phyloP scores from a whole-genome alignment of 1,284 basidiomycete species.

The Papiliotrema terrestris region DNA sequence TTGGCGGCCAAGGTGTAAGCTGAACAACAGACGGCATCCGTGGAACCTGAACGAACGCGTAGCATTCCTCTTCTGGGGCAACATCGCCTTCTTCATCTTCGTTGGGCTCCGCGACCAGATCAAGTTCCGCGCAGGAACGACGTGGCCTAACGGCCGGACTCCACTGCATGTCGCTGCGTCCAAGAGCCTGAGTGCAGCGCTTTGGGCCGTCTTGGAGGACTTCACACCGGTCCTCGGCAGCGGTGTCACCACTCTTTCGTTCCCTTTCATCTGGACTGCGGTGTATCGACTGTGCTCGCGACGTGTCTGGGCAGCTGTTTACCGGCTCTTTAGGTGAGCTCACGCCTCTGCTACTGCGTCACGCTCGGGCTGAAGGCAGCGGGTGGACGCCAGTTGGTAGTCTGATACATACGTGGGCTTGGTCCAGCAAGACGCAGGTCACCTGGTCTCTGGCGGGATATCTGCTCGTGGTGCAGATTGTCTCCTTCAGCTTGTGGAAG shows the following conservation, averaged over 20 bases:
- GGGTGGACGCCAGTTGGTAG: too few relatives aligned
- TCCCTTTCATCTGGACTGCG: conserved; percentile 12
- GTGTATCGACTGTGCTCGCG: conserved; percentile 15
- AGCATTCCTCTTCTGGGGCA: conserved; percentile 37
- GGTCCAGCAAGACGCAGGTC: conserved; percentile 21
- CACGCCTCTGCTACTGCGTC: background rate
- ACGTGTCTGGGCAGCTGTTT: conserved; percentile 4
- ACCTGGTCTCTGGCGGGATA: conserved; percentile 24
- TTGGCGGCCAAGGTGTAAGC: background rate
- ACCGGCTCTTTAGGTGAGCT: conserved; percentile 7
- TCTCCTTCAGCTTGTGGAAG: conserved; percentile 22
- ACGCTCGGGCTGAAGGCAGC: background rate
- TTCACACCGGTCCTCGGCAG: too few relatives aligned
- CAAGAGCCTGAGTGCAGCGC: background rate
- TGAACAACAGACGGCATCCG: conserved; percentile 28
- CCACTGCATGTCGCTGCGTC: conserved; percentile 20
- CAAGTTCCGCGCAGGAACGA: conserved; percentile 13
- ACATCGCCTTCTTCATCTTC: conserved; percentile 18
- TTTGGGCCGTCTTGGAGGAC: background rate
- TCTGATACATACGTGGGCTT: conserved; percentile 27
- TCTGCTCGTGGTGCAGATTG: conserved; percentile 24
- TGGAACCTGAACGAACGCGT: conserved; percentile 45
- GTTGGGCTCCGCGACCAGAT: conserved; percentile 31
- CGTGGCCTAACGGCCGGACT: conserved; percentile 30
- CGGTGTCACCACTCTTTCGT: background rate